These are phyloP conservation scores for Sugiyamaella americana DNA, from an alignment of 805 yeast species.

Conservation along the genomic window DNA sequence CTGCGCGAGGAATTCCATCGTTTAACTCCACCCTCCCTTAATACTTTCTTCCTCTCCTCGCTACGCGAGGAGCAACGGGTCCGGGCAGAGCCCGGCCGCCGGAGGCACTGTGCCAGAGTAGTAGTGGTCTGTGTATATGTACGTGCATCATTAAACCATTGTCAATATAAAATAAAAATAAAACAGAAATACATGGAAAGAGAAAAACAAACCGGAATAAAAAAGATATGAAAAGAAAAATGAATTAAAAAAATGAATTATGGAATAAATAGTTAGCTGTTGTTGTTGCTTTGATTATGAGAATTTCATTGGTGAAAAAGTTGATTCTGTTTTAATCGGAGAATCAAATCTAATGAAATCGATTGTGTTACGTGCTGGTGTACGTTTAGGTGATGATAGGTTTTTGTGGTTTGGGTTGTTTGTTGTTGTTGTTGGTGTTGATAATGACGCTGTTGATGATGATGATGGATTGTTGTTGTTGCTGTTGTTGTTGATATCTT, in stretches of 20 bases:
- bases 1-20: background rate
- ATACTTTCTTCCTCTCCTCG: too few relatives aligned
- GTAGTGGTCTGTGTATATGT: too few relatives aligned
- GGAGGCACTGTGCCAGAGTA: background rate
- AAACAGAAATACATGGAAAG: background rate
- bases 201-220: conserved; percentile 3
- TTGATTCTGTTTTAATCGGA: conserved; percentile 20
- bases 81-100: background rate
- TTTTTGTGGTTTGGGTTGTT: background rate
- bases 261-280: conserved; percentile 1
- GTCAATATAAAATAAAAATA: too few relatives aligned
- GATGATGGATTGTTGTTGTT: background rate
- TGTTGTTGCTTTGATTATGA: background rate
- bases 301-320: conserved; percentile 13
- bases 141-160: too few relatives aligned
- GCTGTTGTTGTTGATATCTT: conserved; percentile 2
- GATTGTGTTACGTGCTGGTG: background rate
- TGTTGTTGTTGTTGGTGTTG: conserved; percentile 2
- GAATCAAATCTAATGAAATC: conserved; percentile 17
- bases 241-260: background rate
- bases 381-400: background rate
- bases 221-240: background rate
- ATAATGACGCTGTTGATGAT: background rate
- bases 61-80: background rate
- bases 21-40: too few relatives aligned